These are phyloP conservation scores for Tricholoma furcatifolium DNA, from an alignment of 768 basidiomycete species.

Conservation along the genomic window DNA sequence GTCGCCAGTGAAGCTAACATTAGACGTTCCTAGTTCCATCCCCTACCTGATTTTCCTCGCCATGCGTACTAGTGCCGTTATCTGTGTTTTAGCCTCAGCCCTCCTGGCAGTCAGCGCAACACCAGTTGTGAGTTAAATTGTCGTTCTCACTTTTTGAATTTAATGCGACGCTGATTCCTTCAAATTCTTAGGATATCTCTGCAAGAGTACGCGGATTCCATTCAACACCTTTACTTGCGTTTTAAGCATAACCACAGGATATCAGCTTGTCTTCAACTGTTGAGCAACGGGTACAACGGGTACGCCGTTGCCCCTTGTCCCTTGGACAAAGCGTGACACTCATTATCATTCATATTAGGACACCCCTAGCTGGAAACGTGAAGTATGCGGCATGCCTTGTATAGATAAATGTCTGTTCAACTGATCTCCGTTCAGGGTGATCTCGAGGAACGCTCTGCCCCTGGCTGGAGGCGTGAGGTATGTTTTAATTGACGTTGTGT, in stretches of 20 bases:
- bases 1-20: constrained; percentile 6
- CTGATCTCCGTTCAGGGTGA: not conserved
- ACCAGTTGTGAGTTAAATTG: constrained; percentile 13
- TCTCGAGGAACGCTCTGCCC: constrained; percentile 1
- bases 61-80: constrained; percentile 13
- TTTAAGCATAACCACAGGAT: too few relatives aligned
- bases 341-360: too few relatives aligned
- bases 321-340: too few relatives aligned
- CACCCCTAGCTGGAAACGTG: not conserved
- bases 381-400: not conserved
- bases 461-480: not conserved
- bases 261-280: too few relatives aligned
- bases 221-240: too few relatives aligned
- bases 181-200: constrained; percentile 2
- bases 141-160: not conserved
- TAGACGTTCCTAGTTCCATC: constrained; percentile 4
- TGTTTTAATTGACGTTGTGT: not conserved
- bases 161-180: not conserved
- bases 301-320: too few relatives aligned
- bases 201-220: constrained; percentile 1
- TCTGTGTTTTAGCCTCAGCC: constrained; percentile 12
- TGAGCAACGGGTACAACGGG: too few relatives aligned
- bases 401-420: not conserved
- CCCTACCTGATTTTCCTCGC: not conserved
- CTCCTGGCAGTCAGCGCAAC: constrained; percentile 13